These are phyloP conservation scores for Chalciporus sp. DNA, from an alignment of 1,284 basidiomycete genomes.

Conservation along the genomic window DNA sequence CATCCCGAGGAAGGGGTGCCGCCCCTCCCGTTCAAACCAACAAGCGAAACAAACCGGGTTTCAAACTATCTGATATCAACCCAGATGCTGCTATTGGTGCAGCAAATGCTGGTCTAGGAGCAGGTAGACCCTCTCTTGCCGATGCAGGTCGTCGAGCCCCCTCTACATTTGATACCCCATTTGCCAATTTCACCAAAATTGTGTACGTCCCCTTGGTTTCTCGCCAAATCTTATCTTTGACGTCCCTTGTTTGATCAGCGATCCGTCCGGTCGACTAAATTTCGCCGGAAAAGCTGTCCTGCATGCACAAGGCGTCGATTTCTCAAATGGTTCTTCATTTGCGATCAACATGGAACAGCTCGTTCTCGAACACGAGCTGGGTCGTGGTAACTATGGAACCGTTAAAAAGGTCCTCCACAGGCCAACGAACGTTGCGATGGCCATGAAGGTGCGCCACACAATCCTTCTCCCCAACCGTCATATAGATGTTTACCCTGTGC, in stretches of 20 bases:
- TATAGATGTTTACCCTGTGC: neutral
- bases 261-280: constrained; percentile 92
- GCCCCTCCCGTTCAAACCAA: constrained; percentile 45
- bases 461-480: constrained; percentile 11
- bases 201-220: constrained; percentile 61
- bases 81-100: constrained; percentile 50
- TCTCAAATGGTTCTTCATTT: constrained; percentile 91
- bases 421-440: constrained; percentile 95
- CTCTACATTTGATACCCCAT: constrained; percentile 70
- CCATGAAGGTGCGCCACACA: constrained; percentile 82
- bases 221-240: constrained; percentile 5
- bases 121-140: constrained; percentile 56
- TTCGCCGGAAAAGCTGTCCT: constrained; percentile 94
- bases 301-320: constrained; percentile 93
- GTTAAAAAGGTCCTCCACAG: constrained; percentile 95
- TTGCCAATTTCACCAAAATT: constrained; percentile 92
- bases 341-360: constrained; percentile 97
- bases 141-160: constrained; percentile 47
- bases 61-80: constrained; percentile 67
- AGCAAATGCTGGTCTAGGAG: constrained; percentile 67
- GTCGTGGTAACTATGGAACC: constrained; percentile 96
- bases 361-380: constrained; percentile 89
- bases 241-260: constrained; percentile 48
- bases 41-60: constrained; percentile 57
- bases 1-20: constrained; percentile 33